phyloP scores from a whole-genome alignment of 345 rosid genomes.

The rapeseed (Brassica napus) region DNA sequence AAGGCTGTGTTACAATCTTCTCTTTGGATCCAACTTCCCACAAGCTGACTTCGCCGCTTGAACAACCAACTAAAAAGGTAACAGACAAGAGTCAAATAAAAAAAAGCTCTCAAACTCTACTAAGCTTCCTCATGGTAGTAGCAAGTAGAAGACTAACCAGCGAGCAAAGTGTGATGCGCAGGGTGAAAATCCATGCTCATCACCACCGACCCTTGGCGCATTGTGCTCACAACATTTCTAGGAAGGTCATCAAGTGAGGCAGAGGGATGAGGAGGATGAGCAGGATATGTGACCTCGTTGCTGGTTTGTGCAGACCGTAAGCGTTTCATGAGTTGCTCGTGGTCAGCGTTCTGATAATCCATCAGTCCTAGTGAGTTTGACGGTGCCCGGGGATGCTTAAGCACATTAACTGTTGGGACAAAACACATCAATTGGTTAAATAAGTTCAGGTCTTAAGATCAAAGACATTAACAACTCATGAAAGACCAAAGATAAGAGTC shows the following conservation, averaged over 20 bases:
- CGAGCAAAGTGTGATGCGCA: constrained; percentile 68
- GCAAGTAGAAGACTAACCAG: constrained; percentile 57
- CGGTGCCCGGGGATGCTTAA: constrained; percentile 76
- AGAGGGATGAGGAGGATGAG: constrained; percentile 57
- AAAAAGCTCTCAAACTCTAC: background rate
- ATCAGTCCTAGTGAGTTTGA: constrained; percentile 62
- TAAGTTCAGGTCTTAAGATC: background rate
- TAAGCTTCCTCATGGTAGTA: constrained; percentile 1
- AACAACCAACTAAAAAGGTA: constrained; percentile 65
- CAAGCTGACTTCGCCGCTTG: constrained; percentile 75
- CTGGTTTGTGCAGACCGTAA: constrained; percentile 69
- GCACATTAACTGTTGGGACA: constrained; percentile 48
- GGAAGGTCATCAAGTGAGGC: constrained; percentile 88
- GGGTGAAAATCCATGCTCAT: constrained; percentile 98
- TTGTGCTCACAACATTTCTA: constrained; percentile 64
- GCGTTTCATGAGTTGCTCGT: constrained; percentile 81
- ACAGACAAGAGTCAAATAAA: background rate
- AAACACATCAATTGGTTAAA: constrained; percentile 8
- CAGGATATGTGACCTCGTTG: constrained; percentile 55
- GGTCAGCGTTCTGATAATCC: constrained; percentile 85
- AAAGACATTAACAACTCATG: background rate
- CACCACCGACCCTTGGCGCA: constrained; percentile 78
- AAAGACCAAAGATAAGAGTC: background rate
- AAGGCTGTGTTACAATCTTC: constrained; percentile 71
- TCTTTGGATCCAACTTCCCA: constrained; percentile 82